Percentiles rank a stretch among this genome's conserved stretches.
Evolutionary conservation across 306 rosid genomes (phyloP).

Genomic region (Inga oerstediana): DNA sequence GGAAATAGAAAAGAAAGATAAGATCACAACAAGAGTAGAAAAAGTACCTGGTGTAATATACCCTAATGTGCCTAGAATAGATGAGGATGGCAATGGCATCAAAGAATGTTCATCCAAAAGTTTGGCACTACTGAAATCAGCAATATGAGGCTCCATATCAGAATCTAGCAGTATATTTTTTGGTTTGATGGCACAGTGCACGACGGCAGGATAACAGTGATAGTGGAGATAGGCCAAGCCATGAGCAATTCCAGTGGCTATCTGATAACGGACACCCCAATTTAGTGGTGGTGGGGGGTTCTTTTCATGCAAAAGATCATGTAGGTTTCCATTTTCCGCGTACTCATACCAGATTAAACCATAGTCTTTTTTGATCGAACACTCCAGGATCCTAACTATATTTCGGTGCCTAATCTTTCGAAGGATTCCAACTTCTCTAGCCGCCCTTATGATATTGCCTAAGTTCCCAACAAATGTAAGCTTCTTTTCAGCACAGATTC

Average conservation of each 20-base stretch:
- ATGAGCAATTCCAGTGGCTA: background rate
- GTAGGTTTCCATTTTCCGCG: background rate
- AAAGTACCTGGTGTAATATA: constrained; percentile 41
- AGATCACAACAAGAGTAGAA: background rate
- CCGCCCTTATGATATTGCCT: background rate
- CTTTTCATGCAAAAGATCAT: background rate
- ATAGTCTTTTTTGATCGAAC: background rate
- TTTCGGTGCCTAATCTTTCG: background rate
- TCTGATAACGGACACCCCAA: background rate
- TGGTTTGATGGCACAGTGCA: background rate
- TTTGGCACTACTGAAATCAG: constrained; percentile 2
- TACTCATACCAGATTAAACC: background rate
- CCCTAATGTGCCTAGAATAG: constrained; percentile 23
- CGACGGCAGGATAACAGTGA: background rate
- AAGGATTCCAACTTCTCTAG: background rate
- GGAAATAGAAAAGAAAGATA: constrained; percentile 4
- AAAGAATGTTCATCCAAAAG: background rate
- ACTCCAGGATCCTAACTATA: background rate
- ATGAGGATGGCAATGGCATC: constrained; percentile 39
- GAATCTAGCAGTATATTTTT: background rate
- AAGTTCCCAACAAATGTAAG: background rate
- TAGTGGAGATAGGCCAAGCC: background rate
- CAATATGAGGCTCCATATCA: constrained; percentile 51
- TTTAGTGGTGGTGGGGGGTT: background rate
- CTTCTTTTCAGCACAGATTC: background rate